Percentiles rank a stretch among this genome's conserved stretches.
Conservation (phyloP, 2,329 filamentous ascomycete genomes). For the Chalaropsis ovoidea region DNA sequence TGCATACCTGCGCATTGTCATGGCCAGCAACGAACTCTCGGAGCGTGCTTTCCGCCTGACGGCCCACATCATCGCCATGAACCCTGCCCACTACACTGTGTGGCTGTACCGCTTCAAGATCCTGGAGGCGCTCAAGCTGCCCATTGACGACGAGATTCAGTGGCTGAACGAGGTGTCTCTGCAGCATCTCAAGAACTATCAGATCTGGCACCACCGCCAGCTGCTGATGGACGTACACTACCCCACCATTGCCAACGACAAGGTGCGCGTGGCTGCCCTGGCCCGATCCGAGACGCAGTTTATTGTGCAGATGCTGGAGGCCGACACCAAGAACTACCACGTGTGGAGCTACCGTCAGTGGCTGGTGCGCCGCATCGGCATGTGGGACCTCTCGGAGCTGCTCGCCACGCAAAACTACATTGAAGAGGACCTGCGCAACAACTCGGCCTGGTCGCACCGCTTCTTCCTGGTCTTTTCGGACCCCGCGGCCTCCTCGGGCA, state of each 20-base stretch:
- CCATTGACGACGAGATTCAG: constrained; percentile 60
- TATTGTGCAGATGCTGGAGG: constrained; percentile 65
- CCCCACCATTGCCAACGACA: constrained; percentile 49
- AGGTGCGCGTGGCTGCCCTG: constrained; percentile 47
- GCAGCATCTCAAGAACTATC: constrained; percentile 90
- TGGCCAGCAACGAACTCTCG: constrained; percentile 78
- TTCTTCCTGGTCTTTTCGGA: constrained; percentile 81
- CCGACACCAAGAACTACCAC: constrained; percentile 95
- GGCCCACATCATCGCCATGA: constrained; percentile 80
- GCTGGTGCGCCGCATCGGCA: constrained; percentile 54
- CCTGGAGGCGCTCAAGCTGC: constrained; percentile 55
- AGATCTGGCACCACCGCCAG: constrained; percentile 80
- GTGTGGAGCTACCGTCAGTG: constrained; percentile 92
- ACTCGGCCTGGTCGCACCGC: constrained; percentile 94
- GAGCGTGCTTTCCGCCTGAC: constrained; percentile 70
- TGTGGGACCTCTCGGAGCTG: constrained; percentile 61
- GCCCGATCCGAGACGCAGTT: constrained; percentile 62
- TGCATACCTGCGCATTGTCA: constrained; percentile 84
- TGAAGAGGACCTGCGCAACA: constrained; percentile 77
- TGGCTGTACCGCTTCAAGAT: constrained; percentile 90
- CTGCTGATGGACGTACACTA: constrained; percentile 52
- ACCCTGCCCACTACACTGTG: constrained; percentile 95
- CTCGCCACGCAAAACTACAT: constrained; percentile 62
- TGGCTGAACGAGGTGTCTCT: constrained; percentile 83
- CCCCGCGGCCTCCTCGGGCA: constrained; percentile 42